phyloP scores from a whole-genome alignment of 768 basidiomycete genomes.

The Hericium alpestre region DNA sequence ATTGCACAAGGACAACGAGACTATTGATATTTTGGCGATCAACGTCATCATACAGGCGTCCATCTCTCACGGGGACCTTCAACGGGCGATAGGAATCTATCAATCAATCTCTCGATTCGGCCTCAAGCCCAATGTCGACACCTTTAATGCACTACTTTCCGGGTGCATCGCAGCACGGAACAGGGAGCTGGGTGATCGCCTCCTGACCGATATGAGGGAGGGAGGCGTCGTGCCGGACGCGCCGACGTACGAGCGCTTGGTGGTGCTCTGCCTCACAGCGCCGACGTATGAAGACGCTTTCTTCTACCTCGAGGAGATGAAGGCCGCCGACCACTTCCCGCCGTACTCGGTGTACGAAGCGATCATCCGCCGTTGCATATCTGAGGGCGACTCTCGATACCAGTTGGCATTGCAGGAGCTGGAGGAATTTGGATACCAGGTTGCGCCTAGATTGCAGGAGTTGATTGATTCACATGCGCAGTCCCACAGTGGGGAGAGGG shows the following conservation, averaged over 20 bases:
- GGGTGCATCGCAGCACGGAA: slow-evolving; percentile 53
- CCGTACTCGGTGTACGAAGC: slow-evolving; percentile 43
- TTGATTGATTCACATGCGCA: slow-evolving; percentile 18
- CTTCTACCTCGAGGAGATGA: slow-evolving; percentile 85
- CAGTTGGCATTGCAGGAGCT: slow-evolving; percentile 62
- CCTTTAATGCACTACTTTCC: slow-evolving; percentile 59
- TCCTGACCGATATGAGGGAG: slow-evolving; percentile 58
- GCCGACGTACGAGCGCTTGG: slow-evolving; percentile 56
- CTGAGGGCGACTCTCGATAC: slow-evolving; percentile 49
- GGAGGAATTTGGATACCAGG: slow-evolving; percentile 44
- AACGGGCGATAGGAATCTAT: slow-evolving; percentile 72
- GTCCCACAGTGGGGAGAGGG: no score
- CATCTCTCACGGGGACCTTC: slow-evolving; percentile 50
- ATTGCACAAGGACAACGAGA: slow-evolving; percentile 40
- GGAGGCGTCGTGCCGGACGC: slow-evolving; percentile 43
- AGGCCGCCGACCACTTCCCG: slow-evolving; percentile 48
- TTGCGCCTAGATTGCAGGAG: slow-evolving; percentile 21
- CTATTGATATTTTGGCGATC: slow-evolving; percentile 47
- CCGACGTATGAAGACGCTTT: slow-evolving; percentile 77
- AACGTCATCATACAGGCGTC: slow-evolving; percentile 61
- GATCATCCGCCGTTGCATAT: slow-evolving; percentile 49
- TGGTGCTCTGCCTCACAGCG: slow-evolving; percentile 62
- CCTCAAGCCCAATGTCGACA: slow-evolving; percentile 46
- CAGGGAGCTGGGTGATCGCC: slow-evolving; percentile 54
- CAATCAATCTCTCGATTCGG: slow-evolving; percentile 46